These are phyloP conservation scores for Paraleonurus japonicus DNA, from an alignment of 257 asterid genomes.

Conservation along the genomic window DNA sequence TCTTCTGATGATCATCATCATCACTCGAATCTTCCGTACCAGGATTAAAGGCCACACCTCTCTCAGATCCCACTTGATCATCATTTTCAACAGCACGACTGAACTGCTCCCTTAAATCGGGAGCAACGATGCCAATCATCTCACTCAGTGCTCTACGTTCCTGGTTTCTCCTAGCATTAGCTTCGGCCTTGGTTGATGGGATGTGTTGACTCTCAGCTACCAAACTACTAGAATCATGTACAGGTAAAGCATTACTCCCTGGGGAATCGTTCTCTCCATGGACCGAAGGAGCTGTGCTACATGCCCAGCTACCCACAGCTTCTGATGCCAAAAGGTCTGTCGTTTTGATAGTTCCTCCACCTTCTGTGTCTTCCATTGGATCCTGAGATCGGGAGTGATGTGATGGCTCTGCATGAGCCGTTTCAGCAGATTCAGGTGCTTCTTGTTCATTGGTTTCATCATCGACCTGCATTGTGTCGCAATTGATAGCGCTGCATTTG, in stretches of 20 bases:
- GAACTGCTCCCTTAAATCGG: slow-evolving; percentile 68
- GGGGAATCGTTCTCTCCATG: slow-evolving; percentile 75
- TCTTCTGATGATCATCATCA: slow-evolving; percentile 23
- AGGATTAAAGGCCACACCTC: slow-evolving; percentile 43
- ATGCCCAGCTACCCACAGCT: slow-evolving; percentile 93
- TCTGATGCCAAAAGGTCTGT: slow-evolving; percentile 86
- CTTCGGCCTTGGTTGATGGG: slow-evolving; percentile 41
- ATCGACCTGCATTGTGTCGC: slow-evolving; percentile 54
- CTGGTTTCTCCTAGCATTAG: slow-evolving; percentile 33
- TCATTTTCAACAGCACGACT: slow-evolving; percentile 47
- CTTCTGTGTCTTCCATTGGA: slow-evolving; percentile 64
- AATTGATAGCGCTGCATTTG: slow-evolving; percentile 32
- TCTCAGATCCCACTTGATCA: slow-evolving; percentile 42
- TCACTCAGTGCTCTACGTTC: slow-evolving; percentile 63
- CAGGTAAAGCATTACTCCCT: slow-evolving; percentile 38
- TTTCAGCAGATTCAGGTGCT: slow-evolving; percentile 31
- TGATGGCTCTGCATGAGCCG: slow-evolving; percentile 9
- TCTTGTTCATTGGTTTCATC: slow-evolving; percentile 35
- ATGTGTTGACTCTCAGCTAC: slow-evolving; percentile 68
- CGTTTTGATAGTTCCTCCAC: slow-evolving; percentile 60
- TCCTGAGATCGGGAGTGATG: slow-evolving; percentile 33
- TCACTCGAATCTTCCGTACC: slow-evolving; percentile 62
- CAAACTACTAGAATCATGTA: slow-evolving; percentile 52
- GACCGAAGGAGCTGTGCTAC: slow-evolving; percentile 81
- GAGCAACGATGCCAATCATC: slow-evolving; percentile 76